Base-by-base conservation (phyloP, 768 basidiomycete species). In the Psilocybe azurescens region DNA sequence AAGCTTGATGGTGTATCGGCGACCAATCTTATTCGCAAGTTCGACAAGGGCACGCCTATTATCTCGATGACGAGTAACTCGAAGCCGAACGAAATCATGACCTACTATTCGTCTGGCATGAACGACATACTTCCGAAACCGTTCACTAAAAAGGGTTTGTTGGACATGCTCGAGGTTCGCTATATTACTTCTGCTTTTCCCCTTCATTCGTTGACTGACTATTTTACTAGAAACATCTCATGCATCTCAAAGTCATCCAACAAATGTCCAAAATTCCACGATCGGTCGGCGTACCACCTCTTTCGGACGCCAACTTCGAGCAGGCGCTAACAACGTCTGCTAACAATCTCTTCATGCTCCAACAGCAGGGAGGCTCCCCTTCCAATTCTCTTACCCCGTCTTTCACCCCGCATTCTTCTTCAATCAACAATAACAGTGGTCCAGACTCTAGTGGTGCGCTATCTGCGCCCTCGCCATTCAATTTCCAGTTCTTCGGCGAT, bases 51-150 rank as follows among this genome's bases (percentile, higher is more conserved):
- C 79, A 97, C 96, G 46, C 97, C 97, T 4, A 98, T 99, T 73
- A 97, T 99, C 66, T 97, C 95, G 24, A 99, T 99, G 97, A 99
- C 96, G 56, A 90, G 89, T 70, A 97, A 95, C 74, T 94, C 93
- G 58, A 91, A 94, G 68, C 95, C 95, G 29, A 90, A 91, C 75
- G 92, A 97, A 74, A 90, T 97, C 64, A 89, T 96, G 87, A 93
- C 89, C 7, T 97, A 96, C 71, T 91, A 90, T 73, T 88, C 89
- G 30, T 89, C 89, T 46, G 91, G 95, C 16, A 98, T 98, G 96
- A 98, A 96, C 74, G 96, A 98, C 76, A 91, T 97, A 60, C 79
- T 99, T 16, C 92, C 95, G 7, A 99, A 99, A 74, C 97, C 97
- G 3, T 99, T 99, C 78, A 97, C 93, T n/a, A 94, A 94, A 73